phyloP scores from a whole-genome alignment of 768 basidiomycete species.

The Leucosporidium scottii region DNA sequence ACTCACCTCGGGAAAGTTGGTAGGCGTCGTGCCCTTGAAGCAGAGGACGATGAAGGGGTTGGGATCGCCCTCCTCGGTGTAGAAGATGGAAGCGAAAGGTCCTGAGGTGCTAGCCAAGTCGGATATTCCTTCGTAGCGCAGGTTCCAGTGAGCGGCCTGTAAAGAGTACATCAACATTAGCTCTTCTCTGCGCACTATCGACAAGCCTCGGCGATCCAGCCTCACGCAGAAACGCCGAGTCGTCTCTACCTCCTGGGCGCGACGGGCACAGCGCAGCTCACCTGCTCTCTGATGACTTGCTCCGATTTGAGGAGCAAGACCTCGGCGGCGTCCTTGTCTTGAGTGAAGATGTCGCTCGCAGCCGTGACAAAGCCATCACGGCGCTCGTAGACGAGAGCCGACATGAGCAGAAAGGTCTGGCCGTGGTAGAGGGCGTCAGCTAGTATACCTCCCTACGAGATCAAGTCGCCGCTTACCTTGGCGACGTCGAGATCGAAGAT shows the following conservation, averaged over 20 bases:
- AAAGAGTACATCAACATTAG: no score
- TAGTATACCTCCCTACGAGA: neutral
- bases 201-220: no score
- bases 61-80: neutral
- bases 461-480: neutral
- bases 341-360: neutral
- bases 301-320: slow-evolving; percentile 1
- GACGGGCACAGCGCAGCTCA: neutral
- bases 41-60: slow-evolving; percentile 22
- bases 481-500: neutral
- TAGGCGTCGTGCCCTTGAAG: slow-evolving; percentile 26
- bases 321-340: slow-evolving; percentile 1
- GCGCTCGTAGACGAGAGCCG: slow-evolving; percentile 23
- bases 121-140: slow-evolving; percentile 15
- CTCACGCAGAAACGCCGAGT: no score
- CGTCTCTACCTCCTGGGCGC: no score
- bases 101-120: slow-evolving; percentile 13
- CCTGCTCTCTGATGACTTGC: slow-evolving; percentile 12
- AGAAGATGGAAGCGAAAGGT: slow-evolving; percentile 17
- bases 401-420: slow-evolving; percentile 17
- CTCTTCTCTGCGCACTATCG: no score
- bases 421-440: neutral
- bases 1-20: slow-evolving; percentile 10
- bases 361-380: neutral
- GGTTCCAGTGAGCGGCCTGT: neutral